phyloP scores from a whole-genome alignment of 2,329 filamentous ascomycete genomes.

The Chrysoporthe cubensis region DNA sequence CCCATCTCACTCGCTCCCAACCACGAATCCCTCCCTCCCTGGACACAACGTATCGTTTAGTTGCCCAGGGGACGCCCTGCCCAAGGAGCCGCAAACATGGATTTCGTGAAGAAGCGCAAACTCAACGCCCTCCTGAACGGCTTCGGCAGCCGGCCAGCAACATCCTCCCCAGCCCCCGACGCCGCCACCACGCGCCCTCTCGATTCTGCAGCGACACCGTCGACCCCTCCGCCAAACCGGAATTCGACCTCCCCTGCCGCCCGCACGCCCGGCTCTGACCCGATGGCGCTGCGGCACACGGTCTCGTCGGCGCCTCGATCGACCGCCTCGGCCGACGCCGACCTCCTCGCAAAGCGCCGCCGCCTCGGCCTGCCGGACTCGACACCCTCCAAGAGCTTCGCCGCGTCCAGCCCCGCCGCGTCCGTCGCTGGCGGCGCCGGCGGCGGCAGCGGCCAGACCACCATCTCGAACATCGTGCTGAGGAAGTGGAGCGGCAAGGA shows the following conservation, averaged over 20 bases:
- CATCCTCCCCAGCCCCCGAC: conserved; percentile 42
- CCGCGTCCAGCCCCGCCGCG: conserved; percentile 16
- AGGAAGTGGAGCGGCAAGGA: conserved; percentile 44
- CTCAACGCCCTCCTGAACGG: conserved; percentile 77
- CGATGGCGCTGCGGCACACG: conserved; percentile 32
- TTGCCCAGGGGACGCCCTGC: conserved; percentile 6
- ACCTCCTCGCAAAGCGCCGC: conserved; percentile 57
- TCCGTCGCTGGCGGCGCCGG: conserved; percentile 26
- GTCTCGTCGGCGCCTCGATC: conserved; percentile 28
- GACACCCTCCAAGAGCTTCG: conserved; percentile 40
- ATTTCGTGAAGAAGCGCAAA: conserved; percentile 70
- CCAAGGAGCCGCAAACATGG: conserved; percentile 18
- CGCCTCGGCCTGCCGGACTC: conserved; percentile 51
- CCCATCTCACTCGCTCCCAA: not conserved
- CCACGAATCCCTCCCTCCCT: not conserved
- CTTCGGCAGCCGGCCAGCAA: conserved; percentile 52
- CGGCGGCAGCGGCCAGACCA: conserved; percentile 33
- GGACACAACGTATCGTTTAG: not conserved
- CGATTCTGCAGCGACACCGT: conserved; percentile 40
- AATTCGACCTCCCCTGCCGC: conserved; percentile 28
- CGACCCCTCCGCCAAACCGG: conserved; percentile 21
- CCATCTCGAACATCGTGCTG: conserved; percentile 47
- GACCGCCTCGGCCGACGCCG: conserved; percentile 39
- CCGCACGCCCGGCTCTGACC: conserved; percentile 30
- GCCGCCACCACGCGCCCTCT: conserved; percentile 36